Base-by-base conservation (phyloP, 1,284 basidiomycete genomes). In the Microbotryum saponariae region DNA sequence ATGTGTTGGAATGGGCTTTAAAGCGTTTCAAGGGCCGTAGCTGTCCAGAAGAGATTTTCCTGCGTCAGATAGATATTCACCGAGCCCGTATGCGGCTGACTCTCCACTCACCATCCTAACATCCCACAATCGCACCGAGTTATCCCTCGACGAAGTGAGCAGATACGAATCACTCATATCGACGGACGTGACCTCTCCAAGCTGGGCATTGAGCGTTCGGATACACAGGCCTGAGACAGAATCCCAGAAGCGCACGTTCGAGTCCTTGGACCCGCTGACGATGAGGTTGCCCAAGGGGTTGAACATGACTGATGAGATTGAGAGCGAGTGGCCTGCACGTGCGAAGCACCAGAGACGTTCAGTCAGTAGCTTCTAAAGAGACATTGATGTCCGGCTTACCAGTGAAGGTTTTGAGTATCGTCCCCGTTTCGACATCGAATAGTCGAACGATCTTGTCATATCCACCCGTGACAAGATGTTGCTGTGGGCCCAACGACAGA, bases 1-100 rank as follows among this genome's bases (percentile, higher is more conserved):
- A 77, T 12, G 79, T 79, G 65, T 80, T 80, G 65, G 78, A 78
- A 61, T 79, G 77, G 1, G 78, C 77, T 29, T 76, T 79, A 70
- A 79, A 80, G 4, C 78, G 69, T 56, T 77, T 76, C 5, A 79
- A 64, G 29, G 76, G 77, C 10, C 73, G 72, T 67, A 75, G 74
- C 76, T 77, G 62, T 1, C 65, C 31, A 58, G 5, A 75, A 49
- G 12, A 12, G 48, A 49, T 5, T 7, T 6, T 12, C 7, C 9
- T 20, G 48, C 9, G 18, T 49, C 48, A 21, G 48, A 14, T 23
- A 37, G 9, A 21, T 6, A 33, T 21, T 29, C 18, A 18, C 64
- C 64, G 71, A 71, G 44, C 68, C 53, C 29, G 71, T 21, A 31
- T 27, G 4, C 16, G 47, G 20, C 14, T 46, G 31, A 18, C 7